Evolutionary conservation across 1,284 basidiomycete genomes (phyloP), one percentile per base, ranked within the genome.

Genomic region (Dichomitus squalens): DNA sequence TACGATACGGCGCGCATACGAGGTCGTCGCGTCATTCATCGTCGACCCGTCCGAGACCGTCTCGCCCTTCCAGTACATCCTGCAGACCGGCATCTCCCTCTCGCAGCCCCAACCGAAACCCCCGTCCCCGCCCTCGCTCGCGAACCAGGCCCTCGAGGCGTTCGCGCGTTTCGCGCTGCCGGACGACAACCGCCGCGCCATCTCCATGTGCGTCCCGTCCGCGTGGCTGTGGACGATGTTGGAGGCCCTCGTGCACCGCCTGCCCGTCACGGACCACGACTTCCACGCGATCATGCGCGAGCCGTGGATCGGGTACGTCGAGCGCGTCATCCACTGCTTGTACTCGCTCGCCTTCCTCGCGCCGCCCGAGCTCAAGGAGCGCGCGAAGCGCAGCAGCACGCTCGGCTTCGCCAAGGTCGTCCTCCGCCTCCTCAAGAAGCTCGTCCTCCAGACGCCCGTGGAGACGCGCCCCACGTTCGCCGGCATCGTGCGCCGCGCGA

Each of bases 261-360:
- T 98, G 20, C 96, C 96, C 6, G 74, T 96, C 56, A 76, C 84
- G 20, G 86, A 91, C 58, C 73, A 80, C 33, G 95, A 98, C 72
- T 93, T 93, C 67, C 81, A 86, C 60, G 74, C 93, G 59, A 74
- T 86, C 66, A 70, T 75, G 58, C 75, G 78, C 48, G 86, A 90
- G 49, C 72, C 79, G 20, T 92, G 92, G 83, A 74, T 96, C 43
- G 85, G 86, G 39, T 92, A 93, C 71, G 75, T 90, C 61, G 93
- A 96, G 76, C 88, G 91, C 58, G 76, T 84, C 41, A 80, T 90
- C 20, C 85, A 96, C 78, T 84, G 84, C 16, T 81, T 97, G 38
- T 98, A 97, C 76, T 88, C 90, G 34, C 76, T 98, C 58, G 86
- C 89, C 7, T 98, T 95, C 79, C 78, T 96, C 47, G 85, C 94